phyloP scores from a whole-genome alignment of 1,284 basidiomycete species.

The Ganoderma sinense region DNA sequence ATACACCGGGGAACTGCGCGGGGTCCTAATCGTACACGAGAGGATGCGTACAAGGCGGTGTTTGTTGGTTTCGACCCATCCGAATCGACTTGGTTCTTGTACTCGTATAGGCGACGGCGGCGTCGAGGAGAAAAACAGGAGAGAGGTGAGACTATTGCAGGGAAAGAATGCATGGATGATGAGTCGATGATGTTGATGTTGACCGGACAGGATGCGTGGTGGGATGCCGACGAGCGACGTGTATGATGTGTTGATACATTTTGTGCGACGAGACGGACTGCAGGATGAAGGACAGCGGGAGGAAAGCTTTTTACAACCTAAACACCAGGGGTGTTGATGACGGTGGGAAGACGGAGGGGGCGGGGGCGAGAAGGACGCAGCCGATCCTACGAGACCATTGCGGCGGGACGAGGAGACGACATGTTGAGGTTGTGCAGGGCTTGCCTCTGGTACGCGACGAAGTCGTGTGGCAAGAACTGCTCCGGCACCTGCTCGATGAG shows the following conservation, averaged over 20 bases:
- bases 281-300: conserved; percentile 35
- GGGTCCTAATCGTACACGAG: conserved; percentile 51
- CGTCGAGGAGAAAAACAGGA: conserved; percentile 48
- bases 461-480: conserved; percentile 81
- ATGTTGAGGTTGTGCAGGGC: conserved; percentile 72
- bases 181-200: conserved; percentile 54
- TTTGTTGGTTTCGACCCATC: conserved; percentile 29
- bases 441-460: conserved; percentile 74
- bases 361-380: conserved; percentile 17
- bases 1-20: conserved; percentile 42
- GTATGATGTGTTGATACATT: conserved; percentile 79
- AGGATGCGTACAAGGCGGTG: conserved; percentile 34
- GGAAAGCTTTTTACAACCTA: conserved; percentile 44
- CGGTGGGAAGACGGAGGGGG: conserved; percentile 25
- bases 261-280: conserved; percentile 50
- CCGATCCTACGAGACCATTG: conserved; percentile 62
- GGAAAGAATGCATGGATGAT: conserved; percentile 81
- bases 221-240: conserved; percentile 66
- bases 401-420: conserved; percentile 55
- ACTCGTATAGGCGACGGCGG: conserved; percentile 36
- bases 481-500: conserved; percentile 71
- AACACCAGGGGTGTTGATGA: conserved; percentile 29
- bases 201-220: conserved; percentile 63
- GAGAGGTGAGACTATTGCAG: conserved; percentile 47
- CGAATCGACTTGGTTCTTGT: conserved; percentile 33